phyloP scores from a whole-genome alignment of 83 land plant genomes.

The Larix sibirica region DNA sequence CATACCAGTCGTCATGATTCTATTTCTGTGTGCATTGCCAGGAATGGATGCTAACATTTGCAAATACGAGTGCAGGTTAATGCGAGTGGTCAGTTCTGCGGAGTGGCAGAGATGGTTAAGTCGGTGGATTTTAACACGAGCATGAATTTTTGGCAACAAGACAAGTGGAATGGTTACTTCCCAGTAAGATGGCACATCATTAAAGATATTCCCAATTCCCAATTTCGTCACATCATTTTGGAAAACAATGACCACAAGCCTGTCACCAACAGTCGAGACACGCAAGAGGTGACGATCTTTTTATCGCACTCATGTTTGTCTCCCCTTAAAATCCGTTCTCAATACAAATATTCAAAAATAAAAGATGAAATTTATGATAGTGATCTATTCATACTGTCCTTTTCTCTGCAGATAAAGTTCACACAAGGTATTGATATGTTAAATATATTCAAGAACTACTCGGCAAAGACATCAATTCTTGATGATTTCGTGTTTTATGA shows the following conservation, averaged over 20 bases:
- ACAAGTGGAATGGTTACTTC: slow-evolving; percentile 78
- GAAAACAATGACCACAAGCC: slow-evolving; percentile 83
- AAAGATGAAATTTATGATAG: neutral
- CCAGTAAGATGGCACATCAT: slow-evolving; percentile 72
- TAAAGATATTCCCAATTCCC: slow-evolving; percentile 75
- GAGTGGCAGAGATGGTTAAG: slow-evolving; percentile 77
- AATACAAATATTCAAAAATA: neutral
- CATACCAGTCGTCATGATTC: neutral
- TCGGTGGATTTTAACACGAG: slow-evolving; percentile 66
- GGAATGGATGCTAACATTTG: neutral
- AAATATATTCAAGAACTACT: slow-evolving; percentile 51
- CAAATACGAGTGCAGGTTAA: slow-evolving; percentile 47
- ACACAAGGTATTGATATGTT: slow-evolving; percentile 60
- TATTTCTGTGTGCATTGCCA: neutral
- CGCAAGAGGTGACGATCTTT: slow-evolving; percentile 57
- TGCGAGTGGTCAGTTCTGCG: slow-evolving; percentile 85
- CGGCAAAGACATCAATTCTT: slow-evolving; percentile 42
- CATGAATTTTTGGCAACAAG: slow-evolving; percentile 82
- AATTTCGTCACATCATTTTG: slow-evolving; percentile 70
- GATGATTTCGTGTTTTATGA: slow-evolving; percentile 60
- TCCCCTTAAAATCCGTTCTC: neutral
- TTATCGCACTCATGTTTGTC: neutral
- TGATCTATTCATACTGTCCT: too few species aligned
- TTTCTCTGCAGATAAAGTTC: slow-evolving; percentile 40
- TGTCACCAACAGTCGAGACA: slow-evolving; percentile 75